Percentiles rank a stretch among this genome's conserved stretches.
These are phyloP conservation scores for Paraurostyla sp. DNA, from an alignment of 73 alveolate species.

Conservation along the genomic window DNA sequence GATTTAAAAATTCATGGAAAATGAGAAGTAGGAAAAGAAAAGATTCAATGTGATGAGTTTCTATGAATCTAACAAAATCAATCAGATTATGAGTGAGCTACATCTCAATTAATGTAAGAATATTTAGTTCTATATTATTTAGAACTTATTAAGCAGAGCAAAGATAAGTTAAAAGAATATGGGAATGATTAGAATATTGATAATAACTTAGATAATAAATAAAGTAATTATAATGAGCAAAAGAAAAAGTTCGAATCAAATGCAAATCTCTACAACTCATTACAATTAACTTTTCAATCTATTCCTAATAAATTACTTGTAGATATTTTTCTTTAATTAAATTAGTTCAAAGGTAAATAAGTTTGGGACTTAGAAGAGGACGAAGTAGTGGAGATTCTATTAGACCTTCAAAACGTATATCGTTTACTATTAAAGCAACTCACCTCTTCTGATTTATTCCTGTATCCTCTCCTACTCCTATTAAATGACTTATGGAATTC, in stretches of 20 bases:
- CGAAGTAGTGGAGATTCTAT: not conserved
- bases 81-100: slow-evolving; percentile 8
- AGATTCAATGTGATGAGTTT: not conserved
- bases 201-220: not conserved
- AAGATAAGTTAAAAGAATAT: not conserved
- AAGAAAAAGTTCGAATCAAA: not conserved
- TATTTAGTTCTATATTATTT: not conserved
- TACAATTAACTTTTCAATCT: not conserved
- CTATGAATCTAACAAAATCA: slow-evolving; percentile 27
- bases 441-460: not conserved
- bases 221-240: not conserved
- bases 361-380: slow-evolving; percentile 34
- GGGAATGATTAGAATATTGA: not conserved
- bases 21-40: not conserved
- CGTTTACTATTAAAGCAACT: slow-evolving; percentile 10
- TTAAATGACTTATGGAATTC: slow-evolving; percentile 12
- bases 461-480: not conserved
- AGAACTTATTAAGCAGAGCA: not conserved
- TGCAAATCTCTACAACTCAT: not conserved
- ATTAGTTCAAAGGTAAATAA: not conserved
- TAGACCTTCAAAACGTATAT: not conserved
- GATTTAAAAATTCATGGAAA: not conserved
- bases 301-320: not conserved
- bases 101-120: slow-evolving; percentile 19
- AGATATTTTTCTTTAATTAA: not conserved